phyloP scores from a whole-genome alignment of 768 basidiomycete genomes.

The Russula brevipes region DNA sequence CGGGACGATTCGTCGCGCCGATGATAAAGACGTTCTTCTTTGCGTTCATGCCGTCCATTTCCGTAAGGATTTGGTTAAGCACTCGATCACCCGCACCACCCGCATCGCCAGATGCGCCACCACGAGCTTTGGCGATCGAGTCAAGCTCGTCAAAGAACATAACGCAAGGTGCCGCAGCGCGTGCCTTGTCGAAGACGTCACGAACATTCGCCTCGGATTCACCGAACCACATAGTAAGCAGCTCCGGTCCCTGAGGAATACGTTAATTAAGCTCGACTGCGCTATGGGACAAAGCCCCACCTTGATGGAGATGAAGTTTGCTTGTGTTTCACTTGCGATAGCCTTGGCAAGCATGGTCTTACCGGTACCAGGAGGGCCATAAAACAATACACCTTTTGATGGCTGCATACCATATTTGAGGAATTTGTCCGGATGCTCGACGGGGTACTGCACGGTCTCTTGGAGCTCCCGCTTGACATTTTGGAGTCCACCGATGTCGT shows the following conservation, averaged over 20 bases:
- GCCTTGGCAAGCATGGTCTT: conserved; percentile 98
- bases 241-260: conserved; percentile 72
- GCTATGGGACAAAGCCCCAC: conserved; percentile 32
- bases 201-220: conserved; percentile 99
- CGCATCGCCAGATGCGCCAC: conserved; percentile 76
- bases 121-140: conserved; percentile 97
- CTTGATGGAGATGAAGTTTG: conserved; percentile 99
- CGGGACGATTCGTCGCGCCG: conserved; percentile 93
- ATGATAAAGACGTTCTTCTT: conserved; percentile 99
- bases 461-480: conserved; percentile 99
- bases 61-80: conserved; percentile 92
- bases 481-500: conserved; percentile 98
- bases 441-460: conserved; percentile 99
- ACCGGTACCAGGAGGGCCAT: conserved; percentile 99
- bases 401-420: conserved; percentile 99
- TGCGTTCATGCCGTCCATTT: conserved; percentile 98
- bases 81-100: conserved; percentile 98
- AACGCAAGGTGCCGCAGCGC: conserved; percentile 97
- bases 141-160: conserved; percentile 99
- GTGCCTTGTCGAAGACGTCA: conserved; percentile 99
- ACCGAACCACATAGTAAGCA: conserved; percentile 99
- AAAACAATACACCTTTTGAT: conserved; percentile 99
- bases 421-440: conserved; percentile 99
- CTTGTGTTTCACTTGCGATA: conserved; percentile 98
- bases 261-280: conserved; percentile 18